These are phyloP conservation scores for Salvia splendens DNA, from an alignment of 257 asterid species.

Conservation along the genomic window DNA sequence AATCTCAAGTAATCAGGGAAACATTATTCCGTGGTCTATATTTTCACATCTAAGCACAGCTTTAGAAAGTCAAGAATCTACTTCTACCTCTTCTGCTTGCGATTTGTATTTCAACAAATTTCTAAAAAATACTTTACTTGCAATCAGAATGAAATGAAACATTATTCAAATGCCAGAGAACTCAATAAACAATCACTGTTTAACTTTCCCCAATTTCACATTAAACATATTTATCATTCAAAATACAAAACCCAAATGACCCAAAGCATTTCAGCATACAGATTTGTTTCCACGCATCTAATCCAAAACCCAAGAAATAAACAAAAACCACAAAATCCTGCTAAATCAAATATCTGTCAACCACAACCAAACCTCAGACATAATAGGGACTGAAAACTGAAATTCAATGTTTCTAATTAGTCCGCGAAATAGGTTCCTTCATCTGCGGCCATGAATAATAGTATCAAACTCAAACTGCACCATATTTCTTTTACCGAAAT, in stretches of 20 bases:
- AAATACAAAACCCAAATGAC: background rate
- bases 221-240: background rate
- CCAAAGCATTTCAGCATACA: background rate
- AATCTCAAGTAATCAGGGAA: constrained; percentile 7
- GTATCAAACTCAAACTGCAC: background rate
- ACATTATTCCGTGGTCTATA: background rate
- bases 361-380: constrained; percentile 9
- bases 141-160: constrained; percentile 1
- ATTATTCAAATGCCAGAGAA: constrained; percentile 3
- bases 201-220: background rate
- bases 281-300: constrained; percentile 30
- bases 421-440: constrained; percentile 9
- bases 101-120: background rate
- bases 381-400: background rate
- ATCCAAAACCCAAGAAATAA: constrained; percentile 80
- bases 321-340: background rate
- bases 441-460: background rate
- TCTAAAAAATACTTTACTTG: background rate
- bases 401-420: background rate
- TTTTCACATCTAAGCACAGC: constrained; percentile 16
- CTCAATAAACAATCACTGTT: background rate
- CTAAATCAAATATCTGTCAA: background rate
- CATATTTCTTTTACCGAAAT: no score
- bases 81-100: background rate
- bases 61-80: background rate